Base-by-base conservation (phyloP, 2,329 filamentous ascomycete genomes). In the Ophiobolus disseminans region DNA sequence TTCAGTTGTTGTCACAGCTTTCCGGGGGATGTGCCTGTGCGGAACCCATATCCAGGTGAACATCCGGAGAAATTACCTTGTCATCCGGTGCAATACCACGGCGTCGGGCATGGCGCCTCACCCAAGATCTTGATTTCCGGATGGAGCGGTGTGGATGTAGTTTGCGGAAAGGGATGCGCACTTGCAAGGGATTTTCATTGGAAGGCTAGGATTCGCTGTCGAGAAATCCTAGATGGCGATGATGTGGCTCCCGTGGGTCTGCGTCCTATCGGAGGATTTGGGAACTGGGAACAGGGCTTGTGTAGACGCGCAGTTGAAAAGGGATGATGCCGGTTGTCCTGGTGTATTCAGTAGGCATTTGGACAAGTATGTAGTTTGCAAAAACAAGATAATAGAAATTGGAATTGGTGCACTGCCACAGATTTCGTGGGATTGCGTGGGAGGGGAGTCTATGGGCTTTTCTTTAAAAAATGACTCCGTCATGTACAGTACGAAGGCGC, bases 341-440 rank as follows among this genome's bases (percentile, higher is more conserved):
- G 26, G 11, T 26, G n/a, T 7, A 32, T 6, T n/a, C n/a, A n/a
- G n/a, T n/a, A n/a, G n/a, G n/a, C n/a, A n/a, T n/a, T n/a, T n/a
- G n/a, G n/a, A n/a, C n/a, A n/a, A n/a, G n/a, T n/a, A n/a, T n/a
- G n/a, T n/a, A n/a, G n/a, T n/a, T n/a, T n/a, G n/a, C n/a, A n/a
- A n/a, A n/a, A n/a, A n/a, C n/a, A n/a, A n/a, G n/a, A n/a, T n/a
- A 28, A n/a, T 28, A n/a, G 25, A 9, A n/a, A 28, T 9, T 5
- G 3, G 25, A 28, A n/a, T 28, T 9, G 25, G 10, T 32, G 49
- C 52, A 47, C 45, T 41, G 52, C 45, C 45, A 55, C 52, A 55
- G 34, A 14, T 44, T 3, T 28, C 25, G 10, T 28, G 17, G 10
- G 21, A 17, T 14, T 11, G 7, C n/a, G n/a, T n/a, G n/a, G n/a